These are phyloP conservation scores for Daldinia childiae DNA, from an alignment of 495 filamentous ascomycete genomes.

Conservation along the genomic window DNA sequence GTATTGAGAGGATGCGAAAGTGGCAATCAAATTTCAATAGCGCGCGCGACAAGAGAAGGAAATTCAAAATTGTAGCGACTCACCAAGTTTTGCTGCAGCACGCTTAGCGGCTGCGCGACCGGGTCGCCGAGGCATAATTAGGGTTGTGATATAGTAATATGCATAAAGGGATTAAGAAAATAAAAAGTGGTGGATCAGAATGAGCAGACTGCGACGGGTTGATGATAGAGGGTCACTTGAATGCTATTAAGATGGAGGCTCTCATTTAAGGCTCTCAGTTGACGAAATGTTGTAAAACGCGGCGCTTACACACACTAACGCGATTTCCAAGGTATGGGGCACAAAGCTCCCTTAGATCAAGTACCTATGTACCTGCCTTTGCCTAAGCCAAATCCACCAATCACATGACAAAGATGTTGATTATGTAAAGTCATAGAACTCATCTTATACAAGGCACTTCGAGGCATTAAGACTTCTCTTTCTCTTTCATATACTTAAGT, in stretches of 20 bases:
- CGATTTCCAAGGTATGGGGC: neutral
- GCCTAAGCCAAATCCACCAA: neutral
- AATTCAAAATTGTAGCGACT: conserved; percentile 23
- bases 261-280: conserved; percentile 4
- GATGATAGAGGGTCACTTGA: neutral
- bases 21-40: neutral
- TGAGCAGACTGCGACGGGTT: neutral
- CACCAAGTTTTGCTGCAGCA: conserved; percentile 59
- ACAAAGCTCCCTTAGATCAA: too few relatives aligned
- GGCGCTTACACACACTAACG: neutral
- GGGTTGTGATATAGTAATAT: neutral
- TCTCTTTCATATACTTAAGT: too few relatives aligned
- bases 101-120: conserved; percentile 57
- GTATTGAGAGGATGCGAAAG: neutral
- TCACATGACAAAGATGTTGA: neutral
- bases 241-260: neutral
- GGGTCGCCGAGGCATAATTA: conserved; percentile 50
- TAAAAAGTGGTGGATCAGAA: neutral
- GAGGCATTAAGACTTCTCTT: too few relatives aligned
- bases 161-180: neutral
- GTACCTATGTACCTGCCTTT: neutral
- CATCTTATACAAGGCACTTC: too few relatives aligned
- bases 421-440: neutral
- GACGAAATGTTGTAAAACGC: neutral
- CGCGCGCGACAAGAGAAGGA: neutral